Base-by-base conservation (phyloP, 1,284 basidiomycete species). In the Lentinus polychrous region DNA sequence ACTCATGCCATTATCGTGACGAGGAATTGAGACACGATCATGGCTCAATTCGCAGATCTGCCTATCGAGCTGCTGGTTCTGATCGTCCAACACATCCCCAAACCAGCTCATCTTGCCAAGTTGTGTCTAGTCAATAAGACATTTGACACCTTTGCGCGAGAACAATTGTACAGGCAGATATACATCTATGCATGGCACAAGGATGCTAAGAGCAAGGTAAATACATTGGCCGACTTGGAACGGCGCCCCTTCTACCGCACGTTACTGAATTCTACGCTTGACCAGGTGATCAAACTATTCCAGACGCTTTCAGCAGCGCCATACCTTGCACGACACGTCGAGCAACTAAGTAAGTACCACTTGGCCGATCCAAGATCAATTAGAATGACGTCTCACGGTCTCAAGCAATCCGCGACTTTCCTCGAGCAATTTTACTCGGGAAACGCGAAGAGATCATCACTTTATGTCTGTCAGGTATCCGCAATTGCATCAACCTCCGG, bases 111-210 rank as follows among this genome's bases (percentile, higher is more conserved):
- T 58, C 61, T 85, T 17, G 71, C 71, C 3, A 51, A 58, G 0
- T 56, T 72, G 8, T 82, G 77, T 57, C 73, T 79, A 2, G 81
- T 86, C 17, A 79, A 73, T 60, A 73, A 67, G 45, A 50, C 63
- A 1, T 85, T 86, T 55, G 64, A 75, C 52, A 43, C 52, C 1
- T 79, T 79, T 55, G 70, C 75, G 0, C 62, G 68, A 0, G 67
- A 72, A 11, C 52, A 63, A 18, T 66, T 88, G 15, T 88, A 87
- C 54, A 66, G 72, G 22, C 68, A 70, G 11, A 68, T 78, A 12
- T 71, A 69, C 43, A 78, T 87, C 42, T 82, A 79, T 61, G 72
- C 82, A 14, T 86, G 83, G 85, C 75, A 86, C 47, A 79, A 70
- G 52, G 71, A 79, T 32, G 72, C 71, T 8, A 86, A 84, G 56